Evolutionary conservation across 495 filamentous ascomycete species (phyloP), one percentile per base, ranked within the genome.

Genomic region (Neurospora hispaniola): DNA sequence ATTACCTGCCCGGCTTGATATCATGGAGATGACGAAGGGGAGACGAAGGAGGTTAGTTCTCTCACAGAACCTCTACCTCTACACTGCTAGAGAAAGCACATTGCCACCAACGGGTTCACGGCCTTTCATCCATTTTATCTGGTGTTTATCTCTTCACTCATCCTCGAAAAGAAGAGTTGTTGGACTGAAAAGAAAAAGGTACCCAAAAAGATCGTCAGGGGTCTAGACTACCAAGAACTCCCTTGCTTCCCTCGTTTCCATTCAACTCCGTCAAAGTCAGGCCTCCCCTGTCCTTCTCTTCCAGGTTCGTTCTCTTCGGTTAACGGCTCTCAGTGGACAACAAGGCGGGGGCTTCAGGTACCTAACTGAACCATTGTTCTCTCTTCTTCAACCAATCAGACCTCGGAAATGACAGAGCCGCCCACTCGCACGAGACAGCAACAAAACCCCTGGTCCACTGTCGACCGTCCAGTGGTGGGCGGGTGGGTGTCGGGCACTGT

Each of bases 181-280:
- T 40, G 39, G 9, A 6, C 12, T 14, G 5, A 16, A 35, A 35
- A 31, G 20, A 18, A 18, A 0, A 39, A 8, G 7, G 39, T 39
- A 39, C 39, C 39, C 54, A 54, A 62, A 59, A 66, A 66, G 54
- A 66, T 66, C 54, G 27, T 66, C 54, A 66, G 54, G 54, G 54
- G 54, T 66, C 54, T 27, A 66, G 54, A 35, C 27, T 31, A 31
- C 27, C 27, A 31, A 31, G 27, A 38, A 5, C 35, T 38, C 46
- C 44, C 10, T 54, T 1, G 20, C 39, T 39, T 6, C 39, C 39
- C 7, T 59, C 48, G 20, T 27, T 20, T 31, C 20, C 48, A 62
- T 16, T 16, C 3, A 7, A 44, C 44, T 48, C 16, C 43, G 8
- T 6, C 48, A 62, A 62, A 35, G 54, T 62, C 12, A 62, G 27